These are phyloP conservation scores for Erigeron philadelphicus DNA, from an alignment of 140 eudicot genomes.

Conservation along the genomic window DNA sequence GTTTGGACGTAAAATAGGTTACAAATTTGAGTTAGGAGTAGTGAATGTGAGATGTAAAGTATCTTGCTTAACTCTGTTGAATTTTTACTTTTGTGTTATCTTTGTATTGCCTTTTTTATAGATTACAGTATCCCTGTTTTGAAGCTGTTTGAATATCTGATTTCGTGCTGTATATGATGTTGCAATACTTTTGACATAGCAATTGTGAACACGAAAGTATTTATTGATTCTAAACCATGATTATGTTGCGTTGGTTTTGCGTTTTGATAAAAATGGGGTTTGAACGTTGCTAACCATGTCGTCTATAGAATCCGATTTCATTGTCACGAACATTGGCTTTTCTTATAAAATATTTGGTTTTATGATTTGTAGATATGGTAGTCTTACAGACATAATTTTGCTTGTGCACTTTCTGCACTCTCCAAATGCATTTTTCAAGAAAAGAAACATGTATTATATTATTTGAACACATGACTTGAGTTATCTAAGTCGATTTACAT, in stretches of 20 bases:
- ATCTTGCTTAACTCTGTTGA: conserved; percentile 21
- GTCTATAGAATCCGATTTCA: not conserved
- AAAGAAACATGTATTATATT: too few relatives aligned
- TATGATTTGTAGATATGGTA: too few relatives aligned
- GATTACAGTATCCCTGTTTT: conserved; percentile 10
- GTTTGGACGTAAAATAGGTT: conserved; percentile 29
- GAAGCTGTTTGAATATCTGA: not conserved
- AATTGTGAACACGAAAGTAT: not conserved
- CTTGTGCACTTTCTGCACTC: too few relatives aligned
- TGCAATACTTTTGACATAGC: not conserved
- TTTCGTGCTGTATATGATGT: not conserved
- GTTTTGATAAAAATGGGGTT: not conserved
- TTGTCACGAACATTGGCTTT: not conserved
- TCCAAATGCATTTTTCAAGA: too few relatives aligned
- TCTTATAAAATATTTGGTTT: too few relatives aligned
- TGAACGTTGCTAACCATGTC: not conserved
- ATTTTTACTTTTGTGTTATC: conserved; percentile 26
- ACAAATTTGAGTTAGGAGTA: conserved; percentile 35
- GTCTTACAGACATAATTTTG: too few relatives aligned
- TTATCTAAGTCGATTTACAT: too few relatives aligned
- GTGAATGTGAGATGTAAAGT: conserved; percentile 30
- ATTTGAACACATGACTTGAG: too few relatives aligned
- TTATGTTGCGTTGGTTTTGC: not conserved
- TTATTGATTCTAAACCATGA: not conserved
- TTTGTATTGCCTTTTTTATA: conserved; percentile 4